Evolutionary conservation across 2,329 filamentous ascomycete genomes (phyloP).

Genomic region (Clonostachys solani): DNA sequence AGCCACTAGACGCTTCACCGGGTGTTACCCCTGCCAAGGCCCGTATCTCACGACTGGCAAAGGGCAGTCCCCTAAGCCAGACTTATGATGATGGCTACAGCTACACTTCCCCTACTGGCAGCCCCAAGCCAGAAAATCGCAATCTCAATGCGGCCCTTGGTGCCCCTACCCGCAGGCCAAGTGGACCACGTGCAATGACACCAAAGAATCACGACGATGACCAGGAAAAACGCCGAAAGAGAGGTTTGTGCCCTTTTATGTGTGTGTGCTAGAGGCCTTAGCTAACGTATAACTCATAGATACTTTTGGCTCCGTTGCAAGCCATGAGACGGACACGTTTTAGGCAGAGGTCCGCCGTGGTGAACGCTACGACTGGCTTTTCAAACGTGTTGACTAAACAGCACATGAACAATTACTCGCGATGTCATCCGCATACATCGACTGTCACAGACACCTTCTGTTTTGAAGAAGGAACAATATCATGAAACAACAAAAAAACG

Average conservation of each 20-base stretch:
- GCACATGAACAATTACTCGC: neutral
- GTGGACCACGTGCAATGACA: constrained; percentile 58
- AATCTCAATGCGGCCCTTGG: constrained; percentile 51
- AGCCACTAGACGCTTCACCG: constrained; percentile 43
- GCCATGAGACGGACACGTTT: constrained; percentile 29
- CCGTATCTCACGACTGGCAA: constrained; percentile 46
- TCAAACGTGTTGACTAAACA: constrained; percentile 3
- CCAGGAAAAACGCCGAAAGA: constrained; percentile 49
- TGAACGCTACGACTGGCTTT: constrained; percentile 7
- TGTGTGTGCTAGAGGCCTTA: neutral
- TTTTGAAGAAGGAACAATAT: neutral
- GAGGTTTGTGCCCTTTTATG: constrained; percentile 38
- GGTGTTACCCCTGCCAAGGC: constrained; percentile 39
- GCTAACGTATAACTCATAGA: constrained; percentile 10
- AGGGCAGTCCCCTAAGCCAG: constrained; percentile 51
- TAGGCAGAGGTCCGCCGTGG: constrained; percentile 10
- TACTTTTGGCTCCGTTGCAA: constrained; percentile 26
- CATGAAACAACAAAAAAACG: neutral
- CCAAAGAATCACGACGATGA: constrained; percentile 47
- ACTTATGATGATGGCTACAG: constrained; percentile 51
- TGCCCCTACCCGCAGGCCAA: constrained; percentile 48
- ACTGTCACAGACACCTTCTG: no score
- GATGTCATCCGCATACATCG: no score
- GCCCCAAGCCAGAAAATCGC: constrained; percentile 51
- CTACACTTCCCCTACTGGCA: constrained; percentile 48